phyloP scores from a whole-genome alignment of 164 flowering plant species.

The Dillenia suffruticosa region DNA sequence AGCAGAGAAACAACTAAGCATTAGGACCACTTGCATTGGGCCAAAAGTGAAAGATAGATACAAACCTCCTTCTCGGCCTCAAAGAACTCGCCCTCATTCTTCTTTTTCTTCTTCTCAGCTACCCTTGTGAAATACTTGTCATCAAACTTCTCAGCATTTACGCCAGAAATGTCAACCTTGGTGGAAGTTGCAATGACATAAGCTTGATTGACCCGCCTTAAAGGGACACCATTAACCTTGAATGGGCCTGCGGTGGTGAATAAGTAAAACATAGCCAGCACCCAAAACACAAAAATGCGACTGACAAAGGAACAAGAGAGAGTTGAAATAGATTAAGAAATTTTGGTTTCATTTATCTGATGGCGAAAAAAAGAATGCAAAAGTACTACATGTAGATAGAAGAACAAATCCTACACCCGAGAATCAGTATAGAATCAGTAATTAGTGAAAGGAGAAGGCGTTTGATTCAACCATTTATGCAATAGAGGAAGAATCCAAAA shows the following conservation, averaged over 20 bases:
- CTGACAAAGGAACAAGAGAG: neutral
- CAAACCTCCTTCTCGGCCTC: slow-evolving; percentile 84
- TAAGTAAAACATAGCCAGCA: neutral
- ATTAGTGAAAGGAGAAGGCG: too few relatives aligned
- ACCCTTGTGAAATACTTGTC: slow-evolving; percentile 63
- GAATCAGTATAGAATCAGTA: too few relatives aligned
- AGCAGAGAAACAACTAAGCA: too few relatives aligned
- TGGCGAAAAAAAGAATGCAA: too few relatives aligned
- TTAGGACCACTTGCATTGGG: neutral
- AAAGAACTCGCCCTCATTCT: slow-evolving; percentile 77
- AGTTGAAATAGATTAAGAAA: neutral
- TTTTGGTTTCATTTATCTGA: neutral
- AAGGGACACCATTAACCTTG: slow-evolving; percentile 69
- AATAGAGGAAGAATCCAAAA: too few relatives aligned
- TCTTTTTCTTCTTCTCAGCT: slow-evolving; percentile 36
- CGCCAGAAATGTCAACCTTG: slow-evolving; percentile 41
- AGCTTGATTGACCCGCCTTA: slow-evolving; percentile 45
- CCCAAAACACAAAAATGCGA: neutral
- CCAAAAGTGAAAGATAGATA: neutral
- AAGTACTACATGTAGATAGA: too few relatives aligned
- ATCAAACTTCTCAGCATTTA: slow-evolving; percentile 51
- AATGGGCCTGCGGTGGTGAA: slow-evolving; percentile 58
- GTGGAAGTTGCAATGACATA: slow-evolving; percentile 53
- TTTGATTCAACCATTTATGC: too few relatives aligned
- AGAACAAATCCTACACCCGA: too few relatives aligned